Base-by-base conservation (phyloP, 768 basidiomycete species). In the Leccinum incarnatum region DNA sequence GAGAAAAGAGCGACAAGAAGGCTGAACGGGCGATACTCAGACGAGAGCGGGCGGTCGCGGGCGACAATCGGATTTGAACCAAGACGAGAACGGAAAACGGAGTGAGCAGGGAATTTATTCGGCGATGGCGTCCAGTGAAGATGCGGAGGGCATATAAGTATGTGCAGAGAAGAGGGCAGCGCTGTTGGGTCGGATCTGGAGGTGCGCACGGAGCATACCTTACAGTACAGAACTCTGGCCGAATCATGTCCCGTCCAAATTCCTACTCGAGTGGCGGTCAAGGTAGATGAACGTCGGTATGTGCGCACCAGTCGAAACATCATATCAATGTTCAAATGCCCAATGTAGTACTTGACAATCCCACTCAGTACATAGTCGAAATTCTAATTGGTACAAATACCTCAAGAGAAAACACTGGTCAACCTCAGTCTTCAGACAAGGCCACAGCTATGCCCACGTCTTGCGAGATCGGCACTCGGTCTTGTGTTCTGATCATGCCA, bases 401-500 rank as follows among this genome's bases (percentile, higher is more conserved):
- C 29, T 29, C 29, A 29, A 29, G 29, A 37, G 36, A 37, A 37
- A 37, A 12, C 45, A 21, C 29, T 29, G 29, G 15, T 40, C 37
- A n/a, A 46, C 29, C 29, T 29, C 45, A 29, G 29, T 29, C 29
- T 21, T 46, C 21, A 9, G 12, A 12, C 45, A 46, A 46, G 9
- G 19, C 21, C 10, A 6, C 21, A 23, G 19, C 45, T 12, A 23
- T 23, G 21, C 12, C 7, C 40, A 48, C 49, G 12, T 17, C 56
- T 47, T 34, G 40, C 25, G 45, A 42, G 45, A 21, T 27, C 23
- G 57, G 32, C 63, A 64, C 46, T 30, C 47, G 11, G 5, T 17
- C 46, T 66, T 64, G 53, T 64, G 63, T 23, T 64, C 64, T 0
- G 59, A 32, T 64, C 63, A 64, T 3, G 53, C 63, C 2, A 51